Evolutionary conservation across 2,329 filamentous ascomycete genomes (phyloP), one percentile per base, ranked within the genome.

Genomic region (Atkinsonella hypoxylon): DNA sequence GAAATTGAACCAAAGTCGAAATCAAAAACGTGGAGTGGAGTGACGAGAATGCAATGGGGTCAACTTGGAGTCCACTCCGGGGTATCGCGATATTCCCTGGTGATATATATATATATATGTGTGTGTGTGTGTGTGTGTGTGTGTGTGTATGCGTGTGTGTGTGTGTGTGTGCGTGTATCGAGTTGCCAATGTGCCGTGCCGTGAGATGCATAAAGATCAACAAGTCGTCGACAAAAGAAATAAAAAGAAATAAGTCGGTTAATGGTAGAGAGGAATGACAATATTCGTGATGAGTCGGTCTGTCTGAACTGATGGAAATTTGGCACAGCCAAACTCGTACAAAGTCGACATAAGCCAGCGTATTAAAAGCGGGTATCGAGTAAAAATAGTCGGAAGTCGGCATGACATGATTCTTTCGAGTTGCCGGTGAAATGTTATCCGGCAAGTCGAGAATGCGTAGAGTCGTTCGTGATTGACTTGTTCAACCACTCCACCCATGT

Each of bases 41-140:
- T 64, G 64, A 65, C 61, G 56, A 62, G 57, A 61, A 62, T 57
- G 60, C 56, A 53, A 59, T 26, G 51, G 57, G 58, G 60, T 59
- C 58, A 61, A 56, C 59, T 61, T 59, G 59, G 47, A 57, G 57
- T 63, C 62, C 65, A 64, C 65, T 65, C 68, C 67, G 65, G 67
- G 67, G 67, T 69, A 69, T 69, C 67, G 63, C 64, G 56, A 57
- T 63, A 54, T 45, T 54, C 60, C 63, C 61, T 61, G 54, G 64
- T 66, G 64, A 62, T 62, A 50, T 62, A 59, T 59, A 64, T n/a
- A 6, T 38, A 7, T 26, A 7, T 26, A 7, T 26, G 26, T 26
- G 26, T 26, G 26, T 26, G 22, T 26, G 22, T 26, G 22, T 26
- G 22, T 26, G 22, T 26, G 22, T 26, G 3, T 26, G 22, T 26